These are phyloP conservation scores for Fragaria ananassa DNA, from an alignment of 306 rosid species.

Conservation along the genomic window DNA sequence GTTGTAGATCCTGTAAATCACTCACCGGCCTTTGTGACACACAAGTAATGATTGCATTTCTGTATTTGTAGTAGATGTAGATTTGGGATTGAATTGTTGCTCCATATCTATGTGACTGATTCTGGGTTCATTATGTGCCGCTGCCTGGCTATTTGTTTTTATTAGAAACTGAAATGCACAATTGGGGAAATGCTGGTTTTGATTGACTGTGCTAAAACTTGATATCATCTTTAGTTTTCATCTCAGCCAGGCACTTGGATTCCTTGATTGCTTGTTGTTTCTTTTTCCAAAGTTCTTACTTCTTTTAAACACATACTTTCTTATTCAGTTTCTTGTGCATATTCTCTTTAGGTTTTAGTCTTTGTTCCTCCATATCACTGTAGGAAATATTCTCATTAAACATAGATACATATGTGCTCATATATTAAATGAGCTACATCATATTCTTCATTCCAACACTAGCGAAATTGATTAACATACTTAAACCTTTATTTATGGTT, in stretches of 20 bases:
- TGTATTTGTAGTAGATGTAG: background rate
- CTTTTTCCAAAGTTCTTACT: background rate
- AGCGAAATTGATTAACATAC: background rate
- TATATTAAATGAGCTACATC: background rate
- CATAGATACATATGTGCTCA: background rate
- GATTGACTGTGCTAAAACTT: background rate
- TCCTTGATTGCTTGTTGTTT: background rate
- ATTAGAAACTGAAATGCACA: background rate
- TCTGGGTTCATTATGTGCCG: background rate
- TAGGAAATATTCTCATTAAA: background rate
- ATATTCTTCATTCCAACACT: background rate
- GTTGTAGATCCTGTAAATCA: background rate
- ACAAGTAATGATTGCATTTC: background rate
- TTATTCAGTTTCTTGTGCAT: background rate
- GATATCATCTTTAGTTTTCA: background rate
- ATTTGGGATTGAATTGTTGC: background rate
- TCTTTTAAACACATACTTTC: background rate
- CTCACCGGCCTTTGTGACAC: background rate
- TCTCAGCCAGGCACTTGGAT: background rate
- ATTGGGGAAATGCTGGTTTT: background rate
- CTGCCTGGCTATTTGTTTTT: background rate
- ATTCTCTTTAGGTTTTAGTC: background rate
- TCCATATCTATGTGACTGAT: background rate
- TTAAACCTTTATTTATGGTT: background rate
- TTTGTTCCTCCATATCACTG: background rate